Conservation (phyloP, 2,329 filamentous ascomycete species). For the Verticillium zaregamsianum region DNA sequence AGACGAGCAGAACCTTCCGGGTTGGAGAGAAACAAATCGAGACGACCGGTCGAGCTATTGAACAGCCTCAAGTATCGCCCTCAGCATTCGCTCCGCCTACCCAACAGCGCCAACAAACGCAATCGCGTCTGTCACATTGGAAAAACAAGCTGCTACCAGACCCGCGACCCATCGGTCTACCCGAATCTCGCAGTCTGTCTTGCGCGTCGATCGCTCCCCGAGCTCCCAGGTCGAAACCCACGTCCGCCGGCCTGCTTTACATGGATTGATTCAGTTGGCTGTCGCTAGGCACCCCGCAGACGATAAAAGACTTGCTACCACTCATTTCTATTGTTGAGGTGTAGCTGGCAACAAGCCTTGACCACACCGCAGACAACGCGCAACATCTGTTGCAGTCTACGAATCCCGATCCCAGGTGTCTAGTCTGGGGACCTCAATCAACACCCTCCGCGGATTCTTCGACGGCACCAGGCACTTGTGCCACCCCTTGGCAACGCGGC, state of each 20-base stretch:
- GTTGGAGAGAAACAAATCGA: no score
- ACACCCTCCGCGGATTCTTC: not conserved
- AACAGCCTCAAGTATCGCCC: not conserved
- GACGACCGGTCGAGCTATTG: no score
- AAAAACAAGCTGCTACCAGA: no score
- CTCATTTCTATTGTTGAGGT: slow-evolving; percentile 11
- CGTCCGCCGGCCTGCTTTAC: slow-evolving; percentile 14
- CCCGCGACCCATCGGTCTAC: no score
- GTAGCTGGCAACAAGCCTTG: not conserved
- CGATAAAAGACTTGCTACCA: slow-evolving; percentile 12
- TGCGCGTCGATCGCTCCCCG: no score
- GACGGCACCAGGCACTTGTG: slow-evolving; percentile 5
- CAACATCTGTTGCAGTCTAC: slow-evolving; percentile 2
- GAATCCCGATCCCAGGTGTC: not conserved
- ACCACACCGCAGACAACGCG: not conserved
- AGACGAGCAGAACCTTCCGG: no score
- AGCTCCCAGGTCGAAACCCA: no score
- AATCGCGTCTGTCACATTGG: no score
- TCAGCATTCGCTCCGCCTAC: not conserved
- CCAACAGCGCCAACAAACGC: no score
- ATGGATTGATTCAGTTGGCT: slow-evolving; percentile 25
- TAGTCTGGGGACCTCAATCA: not conserved
- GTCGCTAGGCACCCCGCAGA: slow-evolving; percentile 26
- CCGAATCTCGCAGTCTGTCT: no score
- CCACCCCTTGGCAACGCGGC: slow-evolving; percentile 30